A percentile compares a stretch with the other conserved stretches of the same genome.
Evolutionary conservation across 768 basidiomycete genomes (phyloP).

Genomic region (Gyrodon lividus): DNA sequence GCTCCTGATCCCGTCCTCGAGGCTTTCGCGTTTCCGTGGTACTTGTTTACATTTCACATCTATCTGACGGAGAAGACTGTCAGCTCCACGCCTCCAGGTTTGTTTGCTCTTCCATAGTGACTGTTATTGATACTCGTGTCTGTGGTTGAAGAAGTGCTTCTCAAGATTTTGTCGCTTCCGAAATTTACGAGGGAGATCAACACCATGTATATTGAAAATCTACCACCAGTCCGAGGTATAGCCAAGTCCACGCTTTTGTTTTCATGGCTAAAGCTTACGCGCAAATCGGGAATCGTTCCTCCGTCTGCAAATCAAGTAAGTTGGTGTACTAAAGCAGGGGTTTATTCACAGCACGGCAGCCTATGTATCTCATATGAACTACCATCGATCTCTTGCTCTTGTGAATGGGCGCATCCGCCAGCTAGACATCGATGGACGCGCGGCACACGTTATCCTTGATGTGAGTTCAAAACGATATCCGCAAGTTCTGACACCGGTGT

Average conservation of each 20-base stretch:
- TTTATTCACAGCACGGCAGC: conserved; percentile 6
- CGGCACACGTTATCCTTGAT: conserved; percentile 15
- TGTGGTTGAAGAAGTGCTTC: neutral
- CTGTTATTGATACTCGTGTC: neutral
- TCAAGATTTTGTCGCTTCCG: conserved; percentile 22
- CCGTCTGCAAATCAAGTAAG: conserved; percentile 13
- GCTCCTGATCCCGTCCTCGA: conserved; percentile 32
- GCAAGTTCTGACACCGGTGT: conserved; percentile 13
- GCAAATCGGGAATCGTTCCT: conserved; percentile 11
- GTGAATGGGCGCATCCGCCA: conserved; percentile 7
- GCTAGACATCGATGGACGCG: conserved; percentile 5
- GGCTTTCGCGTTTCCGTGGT: conserved; percentile 31
- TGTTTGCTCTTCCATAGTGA: neutral
- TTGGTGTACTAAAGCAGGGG: conserved; percentile 11
- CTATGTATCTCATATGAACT: conserved; percentile 13
- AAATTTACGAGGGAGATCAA: conserved; percentile 19
- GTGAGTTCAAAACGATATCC: conserved; percentile 1
- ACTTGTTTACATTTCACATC: conserved; percentile 11
- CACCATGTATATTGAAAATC: neutral
- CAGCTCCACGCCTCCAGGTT: conserved; percentile 2
- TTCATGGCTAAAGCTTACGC: neutral
- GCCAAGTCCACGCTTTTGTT: neutral
- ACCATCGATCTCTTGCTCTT: conserved; percentile 15
- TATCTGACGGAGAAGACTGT: conserved; percentile 9
- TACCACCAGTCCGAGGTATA: too few species aligned